Conservation (phyloP, 2,329 filamentous ascomycete species). For the Alternaria postmessia region DNA sequence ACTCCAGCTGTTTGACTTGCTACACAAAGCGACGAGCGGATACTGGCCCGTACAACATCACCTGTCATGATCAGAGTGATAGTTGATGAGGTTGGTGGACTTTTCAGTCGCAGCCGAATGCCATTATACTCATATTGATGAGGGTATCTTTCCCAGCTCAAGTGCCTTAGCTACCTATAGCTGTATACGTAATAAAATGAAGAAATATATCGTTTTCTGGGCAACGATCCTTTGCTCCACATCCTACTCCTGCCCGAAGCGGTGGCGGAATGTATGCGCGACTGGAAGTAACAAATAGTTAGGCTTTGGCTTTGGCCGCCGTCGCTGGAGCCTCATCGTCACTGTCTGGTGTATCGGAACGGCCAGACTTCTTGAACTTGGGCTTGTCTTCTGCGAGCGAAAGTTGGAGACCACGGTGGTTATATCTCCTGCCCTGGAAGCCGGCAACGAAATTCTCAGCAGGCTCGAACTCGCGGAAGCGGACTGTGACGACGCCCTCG, state of each 20-base stretch:
- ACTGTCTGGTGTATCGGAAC: conserved; percentile 27
- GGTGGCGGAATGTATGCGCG: not conserved
- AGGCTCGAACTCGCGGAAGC: conserved; percentile 75
- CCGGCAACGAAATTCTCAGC: conserved; percentile 52
- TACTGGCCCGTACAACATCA: not conserved
- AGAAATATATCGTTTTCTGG: not conserved
- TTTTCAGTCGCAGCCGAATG: not conserved
- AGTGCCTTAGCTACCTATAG: not conserved
- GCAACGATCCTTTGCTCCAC: not conserved
- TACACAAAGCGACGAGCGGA: not conserved
- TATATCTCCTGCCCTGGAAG: conserved; percentile 32
- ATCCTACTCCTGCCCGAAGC: not conserved
- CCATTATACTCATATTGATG: not conserved
- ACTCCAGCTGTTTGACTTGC: not conserved
- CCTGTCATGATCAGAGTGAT: not conserved
- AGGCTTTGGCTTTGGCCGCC: conserved; percentile 13
- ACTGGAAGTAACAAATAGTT: not conserved
- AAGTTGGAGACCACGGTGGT: conserved; percentile 23
- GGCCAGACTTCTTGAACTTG: conserved; percentile 42
- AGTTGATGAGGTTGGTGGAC: not conserved
- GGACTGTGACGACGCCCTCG: conserved; percentile 84
- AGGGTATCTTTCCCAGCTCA: conserved; percentile 14
- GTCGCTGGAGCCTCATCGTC: conserved; percentile 37
- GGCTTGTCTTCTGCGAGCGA: conserved; percentile 40
- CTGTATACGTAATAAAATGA: not conserved